Percentiles rank a stretch among this genome's conserved stretches.
Evolutionary conservation across 371 early-diverging fungal genomes (phyloP).

Genomic region (Batkoa obscura): DNA sequence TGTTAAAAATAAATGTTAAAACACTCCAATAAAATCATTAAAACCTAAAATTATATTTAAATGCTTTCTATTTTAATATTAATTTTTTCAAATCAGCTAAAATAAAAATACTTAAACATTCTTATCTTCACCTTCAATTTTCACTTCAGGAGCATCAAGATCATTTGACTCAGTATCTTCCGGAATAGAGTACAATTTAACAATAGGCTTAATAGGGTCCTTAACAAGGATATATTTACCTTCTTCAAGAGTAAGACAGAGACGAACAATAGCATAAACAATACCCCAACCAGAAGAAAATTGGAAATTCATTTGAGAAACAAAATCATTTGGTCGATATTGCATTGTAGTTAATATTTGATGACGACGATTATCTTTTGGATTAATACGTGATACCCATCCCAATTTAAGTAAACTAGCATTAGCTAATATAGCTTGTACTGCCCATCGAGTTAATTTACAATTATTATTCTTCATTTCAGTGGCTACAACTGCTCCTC

Average conservation of each 20-base stretch:
- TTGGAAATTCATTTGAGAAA: constrained; percentile 70
- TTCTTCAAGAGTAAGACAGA: constrained; percentile 65
- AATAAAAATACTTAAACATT: neutral
- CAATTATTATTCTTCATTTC: constrained; percentile 95
- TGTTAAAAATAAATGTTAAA: too few species aligned
- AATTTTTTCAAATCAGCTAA: too few species aligned
- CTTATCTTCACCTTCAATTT: neutral
- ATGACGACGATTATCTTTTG: constrained; percentile 68
- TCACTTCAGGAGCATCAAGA: neutral
- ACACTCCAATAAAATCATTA: too few species aligned
- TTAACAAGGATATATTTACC: constrained; percentile 87
- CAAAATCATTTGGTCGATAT: constrained; percentile 82
- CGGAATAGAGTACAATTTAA: constrained; percentile 62
- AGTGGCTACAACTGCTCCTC: constrained; percentile 90
- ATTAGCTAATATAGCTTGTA: constrained; percentile 73
- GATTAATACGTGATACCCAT: constrained; percentile 50
- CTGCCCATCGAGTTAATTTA: constrained; percentile 87
- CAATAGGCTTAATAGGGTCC: constrained; percentile 85
- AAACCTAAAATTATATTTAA: too few species aligned
- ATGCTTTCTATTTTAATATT: too few species aligned
- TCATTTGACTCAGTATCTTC: constrained; percentile 1
- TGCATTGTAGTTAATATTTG: constrained; percentile 63
- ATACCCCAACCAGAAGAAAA: constrained; percentile 87
- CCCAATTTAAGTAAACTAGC: constrained; percentile 84
- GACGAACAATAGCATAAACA: constrained; percentile 75